Conservation (phyloP, 768 basidiomycete species). For the Boletus eberwhitei region DNA sequence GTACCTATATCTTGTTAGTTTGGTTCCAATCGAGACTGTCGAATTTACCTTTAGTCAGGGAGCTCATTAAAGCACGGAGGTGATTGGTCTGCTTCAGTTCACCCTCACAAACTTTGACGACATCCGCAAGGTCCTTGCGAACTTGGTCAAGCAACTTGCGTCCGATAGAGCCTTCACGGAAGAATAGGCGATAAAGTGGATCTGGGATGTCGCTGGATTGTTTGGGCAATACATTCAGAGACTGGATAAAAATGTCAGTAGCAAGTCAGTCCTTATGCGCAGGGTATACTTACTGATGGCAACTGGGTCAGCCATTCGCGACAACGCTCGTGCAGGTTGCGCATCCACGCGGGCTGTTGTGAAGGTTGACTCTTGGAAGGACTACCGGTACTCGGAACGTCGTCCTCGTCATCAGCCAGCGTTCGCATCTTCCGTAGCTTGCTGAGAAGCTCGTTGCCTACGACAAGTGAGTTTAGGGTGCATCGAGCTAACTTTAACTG, state of each 20-base stretch:
- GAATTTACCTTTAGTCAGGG: slow-evolving; percentile 79
- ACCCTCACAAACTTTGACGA: slow-evolving; percentile 83
- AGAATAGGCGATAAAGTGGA: slow-evolving; percentile 86
- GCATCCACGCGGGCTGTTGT: slow-evolving; percentile 95
- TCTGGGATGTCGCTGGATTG: slow-evolving; percentile 71
- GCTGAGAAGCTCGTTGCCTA: slow-evolving; percentile 77
- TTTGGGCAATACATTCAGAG: slow-evolving; percentile 60
- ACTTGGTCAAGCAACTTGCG: slow-evolving; percentile 75
- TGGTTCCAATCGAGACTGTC: neutral
- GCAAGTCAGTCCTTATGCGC: neutral
- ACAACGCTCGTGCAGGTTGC: slow-evolving; percentile 74
- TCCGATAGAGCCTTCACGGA: slow-evolving; percentile 81
- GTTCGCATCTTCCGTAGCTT: slow-evolving; percentile 94
- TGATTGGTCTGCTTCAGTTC: slow-evolving; percentile 95
- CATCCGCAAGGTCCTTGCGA: slow-evolving; percentile 73
- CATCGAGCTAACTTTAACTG: neutral
- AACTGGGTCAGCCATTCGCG: slow-evolving; percentile 77
- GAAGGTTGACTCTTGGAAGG: slow-evolving; percentile 60
- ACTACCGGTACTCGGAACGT: slow-evolving; percentile 47
- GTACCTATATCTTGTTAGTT: slow-evolving; percentile 52
- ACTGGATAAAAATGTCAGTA: slow-evolving; percentile 37
- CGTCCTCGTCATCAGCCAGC: slow-evolving; percentile 82
- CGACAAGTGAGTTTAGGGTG: slow-evolving; percentile 1
- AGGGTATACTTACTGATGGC: slow-evolving; percentile 55
- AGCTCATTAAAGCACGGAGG: slow-evolving; percentile 85